phyloP scores from a whole-genome alignment of 2,329 filamentous ascomycete species.

The Cordyceps fumosorosea region DNA sequence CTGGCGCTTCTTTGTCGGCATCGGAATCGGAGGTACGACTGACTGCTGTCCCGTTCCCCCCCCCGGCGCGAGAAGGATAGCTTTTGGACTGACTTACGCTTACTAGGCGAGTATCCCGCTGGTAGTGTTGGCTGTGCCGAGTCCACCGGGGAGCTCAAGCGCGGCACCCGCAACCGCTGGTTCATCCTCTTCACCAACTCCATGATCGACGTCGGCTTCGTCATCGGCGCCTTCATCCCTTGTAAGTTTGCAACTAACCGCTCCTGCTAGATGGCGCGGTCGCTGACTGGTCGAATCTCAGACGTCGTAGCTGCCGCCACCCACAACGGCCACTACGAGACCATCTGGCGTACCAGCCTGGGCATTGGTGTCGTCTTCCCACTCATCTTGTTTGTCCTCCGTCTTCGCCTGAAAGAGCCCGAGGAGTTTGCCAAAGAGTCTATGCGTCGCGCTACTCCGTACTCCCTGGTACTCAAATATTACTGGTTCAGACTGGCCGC shows the following conservation, averaged over 20 bases:
- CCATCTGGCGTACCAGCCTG: constrained; percentile 76
- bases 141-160: constrained; percentile 73
- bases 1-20: constrained; percentile 75
- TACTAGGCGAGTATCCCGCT: constrained; percentile 64
- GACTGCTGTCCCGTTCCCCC: background rate
- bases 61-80: background rate
- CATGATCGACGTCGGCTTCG: constrained; percentile 79
- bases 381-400: constrained; percentile 61
- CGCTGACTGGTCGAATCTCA: background rate
- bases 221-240: constrained; percentile 72
- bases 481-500: constrained; percentile 68
- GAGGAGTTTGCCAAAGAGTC: constrained; percentile 68
- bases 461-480: constrained; percentile 50
- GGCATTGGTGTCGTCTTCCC: constrained; percentile 77
- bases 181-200: constrained; percentile 87
- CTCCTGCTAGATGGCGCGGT: background rate
- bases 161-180: constrained; percentile 79
- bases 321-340: constrained; percentile 55
- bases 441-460: constrained; percentile 57
- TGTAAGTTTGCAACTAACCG: constrained; percentile 24
- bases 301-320: constrained; percentile 51
- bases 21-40: constrained; percentile 63
- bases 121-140: constrained; percentile 81
- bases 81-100: background rate
- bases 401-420: constrained; percentile 68